phyloP scores from a whole-genome alignment of 495 filamentous ascomycete species.

The Aspergillus leporis region DNA sequence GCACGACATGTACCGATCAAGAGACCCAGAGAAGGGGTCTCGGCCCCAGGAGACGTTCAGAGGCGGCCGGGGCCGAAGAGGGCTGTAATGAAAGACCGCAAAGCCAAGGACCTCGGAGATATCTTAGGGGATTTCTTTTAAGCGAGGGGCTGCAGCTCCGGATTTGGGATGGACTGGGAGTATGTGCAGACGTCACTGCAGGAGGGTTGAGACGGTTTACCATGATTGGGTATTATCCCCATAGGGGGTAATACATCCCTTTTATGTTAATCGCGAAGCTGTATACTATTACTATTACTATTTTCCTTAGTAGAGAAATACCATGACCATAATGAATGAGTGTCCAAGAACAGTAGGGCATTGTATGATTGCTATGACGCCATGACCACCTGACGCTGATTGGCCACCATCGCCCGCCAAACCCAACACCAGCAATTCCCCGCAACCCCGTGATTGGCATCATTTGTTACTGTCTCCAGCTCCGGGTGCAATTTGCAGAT shows the following conservation, averaged over 20 bases:
- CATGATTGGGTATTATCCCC: not conserved
- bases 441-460: slow-evolving; percentile 33
- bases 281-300: too few species aligned
- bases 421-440: slow-evolving; percentile 21
- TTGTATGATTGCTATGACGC: slow-evolving; percentile 4
- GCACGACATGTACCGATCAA: slow-evolving; percentile 9
- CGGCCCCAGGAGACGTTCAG: not conserved
- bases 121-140: slow-evolving; percentile 28
- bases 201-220: not conserved
- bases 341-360: too few species aligned
- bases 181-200: slow-evolving; percentile 4
- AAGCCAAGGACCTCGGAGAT: slow-evolving; percentile 20
- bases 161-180: not conserved
- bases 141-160: not conserved
- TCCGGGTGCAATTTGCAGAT: not conserved
- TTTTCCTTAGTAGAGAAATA: too few species aligned
- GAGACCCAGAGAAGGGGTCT: slow-evolving; percentile 12
- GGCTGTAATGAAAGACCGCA: slow-evolving; percentile 29
- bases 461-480: slow-evolving; percentile 1
- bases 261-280: too few species aligned
- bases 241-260: too few species aligned
- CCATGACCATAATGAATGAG: too few species aligned
- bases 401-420: slow-evolving; percentile 26
- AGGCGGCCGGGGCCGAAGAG: slow-evolving; percentile 5
- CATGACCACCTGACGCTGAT: slow-evolving; percentile 30